These are phyloP conservation scores for Backusella liffmaniae DNA, from an alignment of 192 early-diverging fungal species.

Conservation along the genomic window DNA sequence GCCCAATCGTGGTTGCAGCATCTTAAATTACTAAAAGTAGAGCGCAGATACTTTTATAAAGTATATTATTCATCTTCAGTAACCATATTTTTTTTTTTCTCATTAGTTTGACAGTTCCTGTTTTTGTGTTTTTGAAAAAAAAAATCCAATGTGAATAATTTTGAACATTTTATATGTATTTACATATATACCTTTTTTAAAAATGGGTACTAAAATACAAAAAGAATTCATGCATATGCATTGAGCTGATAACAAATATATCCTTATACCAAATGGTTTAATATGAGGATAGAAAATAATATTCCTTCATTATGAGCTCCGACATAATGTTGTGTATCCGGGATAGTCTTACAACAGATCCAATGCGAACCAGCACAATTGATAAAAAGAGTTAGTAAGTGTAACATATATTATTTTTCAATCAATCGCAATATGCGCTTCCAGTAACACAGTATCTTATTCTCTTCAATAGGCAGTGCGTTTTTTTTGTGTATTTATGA, in stretches of 20 bases:
- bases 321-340: not conserved
- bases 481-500: not conserved
- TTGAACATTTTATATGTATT: not conserved
- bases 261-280: not conserved
- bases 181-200: not conserved
- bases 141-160: not conserved
- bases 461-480: not conserved
- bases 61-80: not conserved
- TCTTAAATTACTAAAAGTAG: not conserved
- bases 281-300: not conserved
- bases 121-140: not conserved
- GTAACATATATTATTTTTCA: not conserved
- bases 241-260: not conserved
- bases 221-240: not conserved
- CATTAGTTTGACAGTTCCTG: not conserved
- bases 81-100: not conserved
- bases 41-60: not conserved
- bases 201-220: not conserved
- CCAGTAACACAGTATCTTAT: not conserved
- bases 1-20: not conserved
- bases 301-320: not conserved
- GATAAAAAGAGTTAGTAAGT: not conserved
- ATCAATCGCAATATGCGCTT: not conserved
- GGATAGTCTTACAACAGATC: not conserved
- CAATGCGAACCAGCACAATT: not conserved